Percentiles rank a stretch among this genome's conserved stretches.
Evolutionary conservation across 1,284 basidiomycete genomes (phyloP).

Genomic region (Rhodotorula sp.): DNA sequence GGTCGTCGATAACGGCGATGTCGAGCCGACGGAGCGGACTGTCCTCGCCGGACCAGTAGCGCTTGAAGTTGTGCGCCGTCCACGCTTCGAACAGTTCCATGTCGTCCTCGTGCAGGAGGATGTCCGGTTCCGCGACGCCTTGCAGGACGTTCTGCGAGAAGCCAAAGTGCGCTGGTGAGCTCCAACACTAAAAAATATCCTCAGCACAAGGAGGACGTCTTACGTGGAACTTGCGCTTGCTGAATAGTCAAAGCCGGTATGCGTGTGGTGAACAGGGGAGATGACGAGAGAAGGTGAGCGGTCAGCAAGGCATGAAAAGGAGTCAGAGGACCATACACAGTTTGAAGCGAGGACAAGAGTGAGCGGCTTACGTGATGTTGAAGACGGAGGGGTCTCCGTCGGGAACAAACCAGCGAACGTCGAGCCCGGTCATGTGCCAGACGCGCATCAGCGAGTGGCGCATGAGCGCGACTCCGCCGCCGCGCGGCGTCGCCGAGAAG

Average conservation of each 20-base stretch:
- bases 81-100: slow-evolving; percentile 18
- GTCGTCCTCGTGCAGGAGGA: slow-evolving; percentile 15
- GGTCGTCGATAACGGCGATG: slow-evolving; percentile 27
- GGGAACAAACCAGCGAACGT: slow-evolving; percentile 24
- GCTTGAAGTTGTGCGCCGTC: slow-evolving; percentile 15
- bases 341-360: too few relatives aligned
- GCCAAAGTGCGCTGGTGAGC: background rate
- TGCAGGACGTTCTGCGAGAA: slow-evolving; percentile 18
- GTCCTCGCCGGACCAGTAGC: slow-evolving; percentile 11
- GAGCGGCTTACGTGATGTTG: slow-evolving; percentile 17
- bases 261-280: too few relatives aligned
- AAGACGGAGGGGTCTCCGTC: slow-evolving; percentile 18
- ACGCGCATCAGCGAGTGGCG: slow-evolving; percentile 25
- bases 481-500: slow-evolving; percentile 32
- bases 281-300: too few relatives aligned
- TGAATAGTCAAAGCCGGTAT: background rate
- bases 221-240: slow-evolving; percentile 20
- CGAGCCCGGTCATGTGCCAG: slow-evolving; percentile 16
- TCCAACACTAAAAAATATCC: background rate
- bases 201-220: background rate
- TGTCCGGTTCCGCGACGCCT: slow-evolving; percentile 13
- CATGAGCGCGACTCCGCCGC: slow-evolving; percentile 30
- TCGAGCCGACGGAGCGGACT: slow-evolving; percentile 12
- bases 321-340: background rate
- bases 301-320: background rate